Conservation (phyloP, 2,329 filamentous ascomycete genomes). For the Pseudocercospora pini-densiflorae region DNA sequence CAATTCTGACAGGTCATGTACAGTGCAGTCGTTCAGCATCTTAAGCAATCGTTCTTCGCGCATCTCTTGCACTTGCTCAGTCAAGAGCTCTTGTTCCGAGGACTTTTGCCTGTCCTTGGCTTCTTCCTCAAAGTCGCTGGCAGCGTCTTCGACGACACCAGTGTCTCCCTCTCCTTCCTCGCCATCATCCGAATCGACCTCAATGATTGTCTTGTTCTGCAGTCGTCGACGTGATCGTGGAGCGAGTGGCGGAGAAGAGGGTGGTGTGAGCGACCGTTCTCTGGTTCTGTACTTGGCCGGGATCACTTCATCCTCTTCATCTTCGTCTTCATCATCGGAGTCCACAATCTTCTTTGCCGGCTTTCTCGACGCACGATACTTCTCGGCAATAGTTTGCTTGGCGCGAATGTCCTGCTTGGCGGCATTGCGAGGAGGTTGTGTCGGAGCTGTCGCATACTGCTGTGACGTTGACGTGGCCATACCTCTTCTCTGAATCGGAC, state of each 20-base stretch:
- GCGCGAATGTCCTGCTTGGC: slow-evolving; percentile 60
- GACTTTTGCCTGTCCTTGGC: background rate
- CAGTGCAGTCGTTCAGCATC: slow-evolving; percentile 81
- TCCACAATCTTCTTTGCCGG: slow-evolving; percentile 23
- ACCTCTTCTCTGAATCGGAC: slow-evolving; percentile 32
- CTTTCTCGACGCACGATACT: slow-evolving; percentile 32
- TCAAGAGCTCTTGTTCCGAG: slow-evolving; percentile 42
- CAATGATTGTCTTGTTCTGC: slow-evolving; percentile 35
- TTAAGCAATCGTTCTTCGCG: slow-evolving; percentile 61
- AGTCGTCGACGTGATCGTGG: slow-evolving; percentile 22
- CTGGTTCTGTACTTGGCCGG: slow-evolving; percentile 47
- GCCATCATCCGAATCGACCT: slow-evolving; percentile 41
- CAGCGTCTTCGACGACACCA: slow-evolving; percentile 26
- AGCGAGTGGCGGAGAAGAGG: slow-evolving; percentile 34
- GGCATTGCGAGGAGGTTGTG: slow-evolving; percentile 44
- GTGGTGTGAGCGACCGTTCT: slow-evolving; percentile 45
- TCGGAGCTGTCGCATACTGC: slow-evolving; percentile 18
- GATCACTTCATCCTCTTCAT: slow-evolving; percentile 33
- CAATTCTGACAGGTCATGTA: slow-evolving; percentile 79
- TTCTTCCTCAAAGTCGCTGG: slow-evolving; percentile 27
- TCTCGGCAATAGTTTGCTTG: slow-evolving; percentile 56
- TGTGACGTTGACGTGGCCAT: slow-evolving; percentile 31
- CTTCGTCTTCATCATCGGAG: slow-evolving; percentile 31
- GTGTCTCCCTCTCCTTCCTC: slow-evolving; percentile 51
- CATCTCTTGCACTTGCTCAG: slow-evolving; percentile 25